These are phyloP conservation scores for Castanea crenata DNA, from an alignment of 306 rosid species.

Conservation along the genomic window DNA sequence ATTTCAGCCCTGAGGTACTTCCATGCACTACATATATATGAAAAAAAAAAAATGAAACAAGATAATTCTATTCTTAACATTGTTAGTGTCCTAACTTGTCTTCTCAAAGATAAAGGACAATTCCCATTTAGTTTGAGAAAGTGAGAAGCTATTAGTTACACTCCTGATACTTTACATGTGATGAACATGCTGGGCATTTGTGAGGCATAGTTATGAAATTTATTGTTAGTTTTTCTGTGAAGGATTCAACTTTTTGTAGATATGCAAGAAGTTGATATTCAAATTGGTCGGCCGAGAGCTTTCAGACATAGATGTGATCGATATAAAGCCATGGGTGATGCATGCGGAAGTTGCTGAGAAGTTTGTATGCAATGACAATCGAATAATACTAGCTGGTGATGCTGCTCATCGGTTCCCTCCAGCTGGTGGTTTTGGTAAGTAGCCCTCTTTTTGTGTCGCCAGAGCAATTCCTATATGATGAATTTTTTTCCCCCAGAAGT, in stretches of 20 bases:
- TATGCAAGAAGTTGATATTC: slow-evolving; percentile 66
- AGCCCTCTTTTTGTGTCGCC: slow-evolving; percentile 23
- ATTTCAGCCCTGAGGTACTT: slow-evolving; percentile 69
- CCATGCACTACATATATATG: slow-evolving; percentile 13
- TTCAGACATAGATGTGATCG: slow-evolving; percentile 65
- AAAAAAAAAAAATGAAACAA: neutral
- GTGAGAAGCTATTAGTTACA: neutral
- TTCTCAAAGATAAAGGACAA: neutral
- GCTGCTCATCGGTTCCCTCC: slow-evolving; percentile 99
- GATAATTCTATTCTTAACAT: neutral
- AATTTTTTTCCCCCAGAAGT: neutral
- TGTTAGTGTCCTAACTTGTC: neutral
- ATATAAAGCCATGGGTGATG: slow-evolving; percentile 93
- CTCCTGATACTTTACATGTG: slow-evolving; percentile 9
- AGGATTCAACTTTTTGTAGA: slow-evolving; percentile 46
- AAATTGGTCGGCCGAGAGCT: slow-evolving; percentile 81
- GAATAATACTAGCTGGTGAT: slow-evolving; percentile 83
- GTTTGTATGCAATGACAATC: slow-evolving; percentile 54
- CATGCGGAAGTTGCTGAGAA: slow-evolving; percentile 97
- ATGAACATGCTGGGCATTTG: neutral
- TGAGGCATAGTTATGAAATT: neutral
- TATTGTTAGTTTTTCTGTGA: slow-evolving; percentile 17
- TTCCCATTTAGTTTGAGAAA: neutral
- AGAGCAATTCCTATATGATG: slow-evolving; percentile 12
- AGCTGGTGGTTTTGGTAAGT: slow-evolving; percentile 98